Percentiles rank a stretch among this genome's conserved stretches.
These are phyloP conservation scores for Salicornia ramosissima DNA, from an alignment of 148 eudicot species.

Conservation along the genomic window DNA sequence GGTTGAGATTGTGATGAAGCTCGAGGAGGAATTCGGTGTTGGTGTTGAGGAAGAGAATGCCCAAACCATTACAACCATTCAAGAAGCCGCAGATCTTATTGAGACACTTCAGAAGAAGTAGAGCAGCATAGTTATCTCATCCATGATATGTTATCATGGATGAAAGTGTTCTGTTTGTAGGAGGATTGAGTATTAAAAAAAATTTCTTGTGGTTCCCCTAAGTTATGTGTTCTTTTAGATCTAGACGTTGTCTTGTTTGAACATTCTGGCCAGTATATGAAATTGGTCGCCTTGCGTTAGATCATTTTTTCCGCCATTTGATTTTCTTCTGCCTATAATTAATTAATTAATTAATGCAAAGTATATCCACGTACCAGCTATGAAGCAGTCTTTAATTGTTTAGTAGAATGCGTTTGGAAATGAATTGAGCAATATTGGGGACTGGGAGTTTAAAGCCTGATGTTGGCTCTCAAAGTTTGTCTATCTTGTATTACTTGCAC, in stretches of 20 bases:
- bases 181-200: conserved; percentile 11
- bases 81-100: conserved; percentile 55
- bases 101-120: conserved; percentile 37
- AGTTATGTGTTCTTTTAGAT: conserved; percentile 2
- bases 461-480: too few species aligned
- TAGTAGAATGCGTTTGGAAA: too few species aligned
- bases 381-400: too few species aligned
- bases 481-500: too few species aligned
- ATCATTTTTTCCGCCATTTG: background rate
- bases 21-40: conserved; percentile 53
- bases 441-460: too few species aligned
- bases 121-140: background rate
- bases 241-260: conserved; percentile 5
- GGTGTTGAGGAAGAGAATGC: conserved; percentile 57
- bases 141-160: conserved; percentile 14
- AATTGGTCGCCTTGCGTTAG: conserved; percentile 5
- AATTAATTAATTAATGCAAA: too few species aligned
- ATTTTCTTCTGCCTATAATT: background rate
- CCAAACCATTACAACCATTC: conserved; percentile 40
- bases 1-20: conserved; percentile 71
- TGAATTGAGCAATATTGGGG: too few species aligned
- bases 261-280: conserved; percentile 22
- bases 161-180: conserved; percentile 12
- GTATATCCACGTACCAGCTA: too few species aligned
- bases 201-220: background rate